Conservation (phyloP, 2,329 filamentous ascomycete species). For the Talaromyces sp. region DNA sequence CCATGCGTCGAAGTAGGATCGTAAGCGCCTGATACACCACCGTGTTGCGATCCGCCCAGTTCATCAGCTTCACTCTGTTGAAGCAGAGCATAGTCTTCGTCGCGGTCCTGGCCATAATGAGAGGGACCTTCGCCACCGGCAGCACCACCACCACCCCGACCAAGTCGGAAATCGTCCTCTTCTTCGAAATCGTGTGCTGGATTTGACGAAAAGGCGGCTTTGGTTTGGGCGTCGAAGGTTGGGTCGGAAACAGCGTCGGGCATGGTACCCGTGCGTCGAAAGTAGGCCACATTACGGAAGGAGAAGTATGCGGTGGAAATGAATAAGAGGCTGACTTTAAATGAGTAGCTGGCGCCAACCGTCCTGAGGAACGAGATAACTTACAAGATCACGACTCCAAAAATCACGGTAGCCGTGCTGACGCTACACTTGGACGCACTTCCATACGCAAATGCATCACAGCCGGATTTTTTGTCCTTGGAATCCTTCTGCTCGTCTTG, state of each 20-base stretch:
- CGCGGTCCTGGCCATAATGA: conserved; percentile 40
- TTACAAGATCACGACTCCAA: conserved; percentile 57
- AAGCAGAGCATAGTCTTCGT: conserved; percentile 52
- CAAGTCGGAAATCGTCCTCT: conserved; percentile 44
- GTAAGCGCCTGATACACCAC: conserved; percentile 38
- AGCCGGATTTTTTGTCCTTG: conserved; percentile 46
- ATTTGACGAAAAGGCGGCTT: conserved; percentile 48
- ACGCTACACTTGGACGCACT: conserved; percentile 54
- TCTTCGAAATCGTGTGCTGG: conserved; percentile 45
- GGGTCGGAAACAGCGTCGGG: conserved; percentile 45
- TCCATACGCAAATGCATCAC: conserved; percentile 55
- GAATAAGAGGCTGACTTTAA: conserved; percentile 50
- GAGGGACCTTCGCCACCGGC: conserved; percentile 37
- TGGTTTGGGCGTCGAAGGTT: conserved; percentile 49
- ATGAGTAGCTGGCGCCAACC: neutral
- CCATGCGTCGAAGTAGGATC: conserved; percentile 35
- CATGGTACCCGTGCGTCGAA: conserved; percentile 54
- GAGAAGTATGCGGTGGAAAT: conserved; percentile 51
- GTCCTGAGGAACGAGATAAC: conserved; percentile 21
- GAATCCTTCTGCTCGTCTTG: conserved; percentile 32
- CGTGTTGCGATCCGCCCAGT: conserved; percentile 33
- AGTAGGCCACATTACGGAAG: conserved; percentile 53
- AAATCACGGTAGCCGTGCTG: conserved; percentile 53
- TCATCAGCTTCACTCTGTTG: conserved; percentile 47
- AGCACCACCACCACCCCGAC: conserved; percentile 25